Base-by-base conservation (phyloP, 495 filamentous ascomycete species). In the Xylaria nigripes region DNA sequence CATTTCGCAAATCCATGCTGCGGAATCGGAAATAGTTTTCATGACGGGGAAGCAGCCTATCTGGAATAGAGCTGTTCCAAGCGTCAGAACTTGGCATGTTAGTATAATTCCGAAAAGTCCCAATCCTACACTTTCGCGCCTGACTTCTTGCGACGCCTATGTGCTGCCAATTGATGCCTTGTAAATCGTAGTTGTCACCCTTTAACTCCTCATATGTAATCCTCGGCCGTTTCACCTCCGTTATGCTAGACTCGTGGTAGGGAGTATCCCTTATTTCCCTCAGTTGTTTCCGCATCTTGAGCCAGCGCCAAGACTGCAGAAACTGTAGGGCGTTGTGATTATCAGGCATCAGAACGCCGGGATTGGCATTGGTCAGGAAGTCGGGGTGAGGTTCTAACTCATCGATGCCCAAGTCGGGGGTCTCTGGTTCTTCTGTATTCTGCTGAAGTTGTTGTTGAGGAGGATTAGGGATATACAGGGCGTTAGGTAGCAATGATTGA, bases 121-220 rank as follows among this genome's bases (percentile, higher is more conserved):
- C 59, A 41, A 72, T 62, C 29, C 87, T 80, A 38, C 82, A 70
- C 27, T 72, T 69, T 48, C 83, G 75, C 19, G 87, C 87, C 30
- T 78, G 73, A 6, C 69, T 62, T 42, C 84, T 78, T 16, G 74
- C 79, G 3, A 87, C 81, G 5, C 81, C 81, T 5, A 91, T 59
- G 1, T 73, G 72, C 8, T 77, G 73, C 82, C 90, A 95, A 45
- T 86, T 74, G 36, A 95, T 85, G 47, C 89, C 86, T 63, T 95
- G 89, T 24, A 89, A 66, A 63, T 95, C 90, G 59, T 72, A 86
- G 18, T 65, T 62, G 36, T 86, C 83, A 1, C 78, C 79, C 19
- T 75, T 67, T 15, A 82, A 69, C 54, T 85, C 80, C 4, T 63
- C 52, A 45, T 73, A 73, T 7, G 62, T 48, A 21, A 76, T 58